A percentile compares a stretch with the other conserved stretches of the same genome.
These are phyloP conservation scores for Teunomyces stri DNA, from an alignment of 805 yeast genomes.

Conservation along the genomic window DNA sequence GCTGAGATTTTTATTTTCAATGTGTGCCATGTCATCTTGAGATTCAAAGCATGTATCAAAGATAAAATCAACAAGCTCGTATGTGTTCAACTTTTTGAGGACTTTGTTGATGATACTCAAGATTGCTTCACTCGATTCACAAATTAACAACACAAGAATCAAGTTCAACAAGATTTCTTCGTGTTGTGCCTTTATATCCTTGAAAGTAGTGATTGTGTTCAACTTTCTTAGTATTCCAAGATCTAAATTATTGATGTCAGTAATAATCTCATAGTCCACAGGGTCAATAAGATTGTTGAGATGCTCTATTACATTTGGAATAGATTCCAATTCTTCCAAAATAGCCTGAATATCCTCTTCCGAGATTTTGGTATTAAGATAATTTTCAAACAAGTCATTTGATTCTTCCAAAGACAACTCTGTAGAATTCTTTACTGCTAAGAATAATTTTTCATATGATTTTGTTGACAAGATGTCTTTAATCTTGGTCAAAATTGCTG, in stretches of 20 bases:
- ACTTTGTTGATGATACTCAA: slow-evolving; percentile 23
- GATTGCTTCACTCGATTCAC: slow-evolving; percentile 30
- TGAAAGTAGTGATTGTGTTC: slow-evolving; percentile 23
- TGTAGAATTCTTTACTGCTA: slow-evolving; percentile 12
- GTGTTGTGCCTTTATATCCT: slow-evolving; percentile 27
- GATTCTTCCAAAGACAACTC: slow-evolving; percentile 16
- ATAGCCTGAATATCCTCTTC: slow-evolving; percentile 20
- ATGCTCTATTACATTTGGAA: slow-evolving; percentile 24
- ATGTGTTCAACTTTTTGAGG: slow-evolving; percentile 22
- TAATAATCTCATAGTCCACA: slow-evolving; percentile 7
- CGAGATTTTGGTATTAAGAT: slow-evolving; percentile 24
- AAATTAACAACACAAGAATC: slow-evolving; percentile 28
- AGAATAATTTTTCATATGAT: slow-evolving; percentile 23
- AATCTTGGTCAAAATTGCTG: slow-evolving; percentile 20
- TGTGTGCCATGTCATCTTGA: slow-evolving; percentile 9
- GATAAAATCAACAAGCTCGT: slow-evolving; percentile 20
- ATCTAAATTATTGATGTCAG: slow-evolving; percentile 3
- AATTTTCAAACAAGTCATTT: slow-evolving; percentile 20
- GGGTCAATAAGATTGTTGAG: slow-evolving; percentile 21
- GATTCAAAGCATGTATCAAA: slow-evolving; percentile 26
- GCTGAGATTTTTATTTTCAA: slow-evolving; percentile 13
- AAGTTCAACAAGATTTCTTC: slow-evolving; percentile 28
- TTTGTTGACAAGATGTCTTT: slow-evolving; percentile 27
- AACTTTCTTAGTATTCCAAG: slow-evolving; percentile 24
- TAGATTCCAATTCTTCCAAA: slow-evolving; percentile 21